Evolutionary conservation across 441 rosid species (phyloP).

Genomic region (Lagerstroemia fauriei): DNA sequence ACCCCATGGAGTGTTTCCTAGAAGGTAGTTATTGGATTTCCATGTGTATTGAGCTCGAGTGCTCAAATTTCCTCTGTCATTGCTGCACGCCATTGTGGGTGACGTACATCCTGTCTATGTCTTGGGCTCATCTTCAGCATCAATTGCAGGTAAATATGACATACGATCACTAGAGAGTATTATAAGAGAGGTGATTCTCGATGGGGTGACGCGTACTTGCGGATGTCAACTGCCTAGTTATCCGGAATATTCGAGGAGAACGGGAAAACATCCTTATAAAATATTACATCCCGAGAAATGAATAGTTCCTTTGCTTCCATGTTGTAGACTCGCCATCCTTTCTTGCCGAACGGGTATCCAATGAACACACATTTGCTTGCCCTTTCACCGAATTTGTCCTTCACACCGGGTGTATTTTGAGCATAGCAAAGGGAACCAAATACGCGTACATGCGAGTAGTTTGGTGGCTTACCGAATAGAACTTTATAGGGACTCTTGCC

Average conservation of each 20-base stretch:
- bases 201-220: too few species aligned
- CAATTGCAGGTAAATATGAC: background rate
- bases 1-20: background rate
- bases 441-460: background rate
- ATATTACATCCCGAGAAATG: background rate
- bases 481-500: background rate
- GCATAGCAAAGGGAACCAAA: constrained; percentile 11
- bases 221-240: too few species aligned
- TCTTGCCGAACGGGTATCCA: background rate
- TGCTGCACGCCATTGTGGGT: background rate
- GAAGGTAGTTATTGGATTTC: too few species aligned
- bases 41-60: background rate
- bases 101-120: background rate
- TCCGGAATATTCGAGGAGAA: background rate
- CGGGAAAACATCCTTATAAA: background rate
- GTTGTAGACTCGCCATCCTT: background rate
- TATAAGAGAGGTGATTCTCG: too few species aligned
- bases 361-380: background rate
- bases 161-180: too few species aligned
- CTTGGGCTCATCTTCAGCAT: background rate
- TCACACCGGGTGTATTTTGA: background rate
- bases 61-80: background rate
- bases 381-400: background rate
- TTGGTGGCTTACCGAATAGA: background rate
- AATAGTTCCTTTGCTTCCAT: background rate